Conservation (phyloP, 148 eudicot species). For the Rhododendron griersonianum region DNA sequence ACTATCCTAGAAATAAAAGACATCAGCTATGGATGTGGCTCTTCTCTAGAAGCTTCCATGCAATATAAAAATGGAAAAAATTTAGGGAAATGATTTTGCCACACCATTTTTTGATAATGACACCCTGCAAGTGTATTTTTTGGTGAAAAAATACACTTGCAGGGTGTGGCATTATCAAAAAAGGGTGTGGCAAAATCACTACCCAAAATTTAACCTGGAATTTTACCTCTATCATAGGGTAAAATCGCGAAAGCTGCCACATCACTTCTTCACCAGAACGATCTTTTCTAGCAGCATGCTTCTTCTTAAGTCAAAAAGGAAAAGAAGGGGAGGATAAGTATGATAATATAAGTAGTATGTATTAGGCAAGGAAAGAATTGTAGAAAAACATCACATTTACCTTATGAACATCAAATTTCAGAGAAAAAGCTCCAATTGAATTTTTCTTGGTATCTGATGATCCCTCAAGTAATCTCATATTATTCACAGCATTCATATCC, state of each 20-base stretch:
- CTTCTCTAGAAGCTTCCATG: background rate
- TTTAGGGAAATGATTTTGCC: background rate
- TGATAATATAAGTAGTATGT: background rate
- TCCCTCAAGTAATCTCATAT: constrained; percentile 81
- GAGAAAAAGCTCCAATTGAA: constrained; percentile 53
- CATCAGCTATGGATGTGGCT: background rate
- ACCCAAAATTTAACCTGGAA: background rate
- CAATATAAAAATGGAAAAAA: background rate
- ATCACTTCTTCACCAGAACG: constrained; percentile 68
- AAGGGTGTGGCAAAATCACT: too few relatives aligned
- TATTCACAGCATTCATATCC: constrained; percentile 80
- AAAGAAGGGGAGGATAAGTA: background rate
- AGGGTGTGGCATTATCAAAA: too few relatives aligned
- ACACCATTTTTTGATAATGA: too few relatives aligned
- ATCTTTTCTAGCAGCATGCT: constrained; percentile 82
- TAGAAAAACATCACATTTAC: constrained; percentile 25
- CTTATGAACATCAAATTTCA: constrained; percentile 83
- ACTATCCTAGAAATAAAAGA: background rate
- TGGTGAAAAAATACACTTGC: too few relatives aligned
- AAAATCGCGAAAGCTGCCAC: constrained; percentile 92
- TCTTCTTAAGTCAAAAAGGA: constrained; percentile 43
- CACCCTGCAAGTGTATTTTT: too few relatives aligned
- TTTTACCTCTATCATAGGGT: constrained; percentile 87
- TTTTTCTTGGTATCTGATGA: constrained; percentile 72
- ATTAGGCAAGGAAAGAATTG: constrained; percentile 10